phyloP scores from a whole-genome alignment of 1,139 yeast genomes.

The Nadsonia commutata region DNA sequence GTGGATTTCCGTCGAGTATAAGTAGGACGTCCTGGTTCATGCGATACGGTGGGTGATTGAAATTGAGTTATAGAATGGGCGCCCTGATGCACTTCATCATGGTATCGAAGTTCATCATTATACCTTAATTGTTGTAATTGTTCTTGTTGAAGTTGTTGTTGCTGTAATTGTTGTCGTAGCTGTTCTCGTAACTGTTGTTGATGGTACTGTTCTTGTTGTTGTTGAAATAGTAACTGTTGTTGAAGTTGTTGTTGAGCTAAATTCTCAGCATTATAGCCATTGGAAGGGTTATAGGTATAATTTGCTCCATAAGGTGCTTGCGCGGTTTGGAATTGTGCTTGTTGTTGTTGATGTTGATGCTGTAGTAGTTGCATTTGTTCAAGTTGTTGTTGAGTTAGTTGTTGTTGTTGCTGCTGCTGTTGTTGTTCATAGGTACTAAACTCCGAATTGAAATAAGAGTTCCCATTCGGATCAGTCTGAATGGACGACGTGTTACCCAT shows the following conservation, averaged over 20 bases:
- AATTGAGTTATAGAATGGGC: too few species aligned
- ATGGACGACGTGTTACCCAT: background rate
- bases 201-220: background rate
- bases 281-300: too few species aligned
- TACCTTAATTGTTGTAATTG: too few species aligned
- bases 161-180: background rate
- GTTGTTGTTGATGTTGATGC: conserved; percentile 1
- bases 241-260: too few species aligned
- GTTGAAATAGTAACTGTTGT: background rate
- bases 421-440: background rate
- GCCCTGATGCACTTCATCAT: too few species aligned
- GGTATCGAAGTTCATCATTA: too few species aligned
- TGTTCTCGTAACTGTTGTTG: background rate
- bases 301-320: too few species aligned
- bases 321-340: background rate
- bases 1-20: background rate
- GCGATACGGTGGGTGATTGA: too few species aligned
- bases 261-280: too few species aligned
- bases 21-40: background rate
- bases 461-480: background rate
- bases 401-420: background rate
- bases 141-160: background rate
- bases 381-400: background rate
- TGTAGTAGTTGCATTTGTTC: background rate
- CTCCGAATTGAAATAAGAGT: background rate